Conservation (phyloP, 345 rosid species). For the Arabis hirsuta region DNA sequence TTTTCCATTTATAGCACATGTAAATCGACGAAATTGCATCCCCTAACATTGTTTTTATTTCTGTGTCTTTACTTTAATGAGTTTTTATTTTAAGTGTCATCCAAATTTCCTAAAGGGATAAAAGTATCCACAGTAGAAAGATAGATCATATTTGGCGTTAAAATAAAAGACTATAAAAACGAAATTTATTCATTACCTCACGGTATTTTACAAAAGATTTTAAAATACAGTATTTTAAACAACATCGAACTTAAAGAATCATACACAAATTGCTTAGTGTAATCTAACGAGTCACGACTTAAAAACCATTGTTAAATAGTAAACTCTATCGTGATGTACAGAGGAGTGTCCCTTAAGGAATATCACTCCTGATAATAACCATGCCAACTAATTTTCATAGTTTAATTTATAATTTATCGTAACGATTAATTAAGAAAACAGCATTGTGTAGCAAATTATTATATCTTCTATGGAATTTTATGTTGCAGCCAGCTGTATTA, state of each 20-base stretch:
- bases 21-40: constrained; percentile 17
- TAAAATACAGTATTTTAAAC: no score
- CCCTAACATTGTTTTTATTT: constrained; percentile 5
- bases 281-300: background rate
- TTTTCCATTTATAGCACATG: constrained; percentile 40
- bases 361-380: background rate
- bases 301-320: background rate
- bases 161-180: background rate
- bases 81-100: background rate
- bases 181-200: no score
- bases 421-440: background rate
- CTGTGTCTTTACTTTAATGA: background rate
- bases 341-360: background rate
- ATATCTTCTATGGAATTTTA: constrained; percentile 16
- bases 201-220: no score
- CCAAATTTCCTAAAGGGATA: background rate
- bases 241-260: background rate
- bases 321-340: background rate
- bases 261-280: background rate
- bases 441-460: constrained; percentile 1
- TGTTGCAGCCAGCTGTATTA: constrained; percentile 3
- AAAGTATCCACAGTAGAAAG: background rate
- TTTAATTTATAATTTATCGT: background rate
- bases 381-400: constrained; percentile 14
- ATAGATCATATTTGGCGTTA: background rate